Conservation (phyloP, 345 rosid genomes). For the Dipteronia dyeriana region DNA sequence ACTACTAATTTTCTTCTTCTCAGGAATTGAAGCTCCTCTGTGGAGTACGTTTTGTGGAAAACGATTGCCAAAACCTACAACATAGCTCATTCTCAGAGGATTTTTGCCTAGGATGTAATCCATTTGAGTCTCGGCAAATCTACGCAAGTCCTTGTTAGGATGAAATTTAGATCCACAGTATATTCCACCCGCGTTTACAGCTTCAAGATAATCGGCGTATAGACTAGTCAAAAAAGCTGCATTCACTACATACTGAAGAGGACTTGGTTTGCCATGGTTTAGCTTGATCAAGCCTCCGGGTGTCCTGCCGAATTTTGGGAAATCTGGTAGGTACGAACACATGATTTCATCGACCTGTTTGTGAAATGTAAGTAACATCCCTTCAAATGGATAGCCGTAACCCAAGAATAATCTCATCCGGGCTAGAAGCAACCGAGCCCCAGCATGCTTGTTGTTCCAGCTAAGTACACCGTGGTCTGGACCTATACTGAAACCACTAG, state of each 20-base stretch:
- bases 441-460: conserved; percentile 99
- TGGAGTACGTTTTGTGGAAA: conserved; percentile 85
- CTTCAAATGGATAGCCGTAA: conserved; percentile 92
- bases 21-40: conserved; percentile 89
- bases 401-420: conserved; percentile 85
- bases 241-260: conserved; percentile 86
- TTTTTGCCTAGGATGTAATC: conserved; percentile 92
- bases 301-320: conserved; percentile 68
- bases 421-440: conserved; percentile 84
- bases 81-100: conserved; percentile 87
- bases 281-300: conserved; percentile 83
- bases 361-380: conserved; percentile 79
- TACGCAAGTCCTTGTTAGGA: conserved; percentile 62
- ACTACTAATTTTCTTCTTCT: conserved; percentile 68
- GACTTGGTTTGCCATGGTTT: conserved; percentile 91
- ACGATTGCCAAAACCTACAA: conserved; percentile 82
- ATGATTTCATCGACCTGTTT: conserved; percentile 56
- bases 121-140: conserved; percentile 80
- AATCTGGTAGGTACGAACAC: conserved; percentile 72
- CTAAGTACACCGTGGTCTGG: conserved; percentile 83
- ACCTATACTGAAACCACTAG: conserved; percentile 91
- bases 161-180: conserved; percentile 89
- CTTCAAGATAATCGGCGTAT: conserved; percentile 88
- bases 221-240: conserved; percentile 87
- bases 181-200: conserved; percentile 96